phyloP scores from a whole-genome alignment of 2,329 filamentous ascomycete genomes.

The Madurella fahalii region DNA sequence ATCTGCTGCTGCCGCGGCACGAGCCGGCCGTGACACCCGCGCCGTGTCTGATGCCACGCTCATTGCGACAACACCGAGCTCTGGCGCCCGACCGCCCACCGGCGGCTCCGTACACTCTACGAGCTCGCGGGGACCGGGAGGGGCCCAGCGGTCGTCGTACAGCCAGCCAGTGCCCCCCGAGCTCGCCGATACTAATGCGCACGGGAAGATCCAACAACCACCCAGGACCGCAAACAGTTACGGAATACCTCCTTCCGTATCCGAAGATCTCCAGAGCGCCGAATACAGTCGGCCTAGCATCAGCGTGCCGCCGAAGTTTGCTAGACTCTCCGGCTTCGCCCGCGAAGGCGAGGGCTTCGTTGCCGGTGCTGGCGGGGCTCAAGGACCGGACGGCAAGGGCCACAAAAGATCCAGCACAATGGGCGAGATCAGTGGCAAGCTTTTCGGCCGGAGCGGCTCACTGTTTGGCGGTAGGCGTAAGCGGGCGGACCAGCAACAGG shows the following conservation, averaged over 20 bases:
- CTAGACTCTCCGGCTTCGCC: slow-evolving; percentile 55
- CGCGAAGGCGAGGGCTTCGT: slow-evolving; percentile 44
- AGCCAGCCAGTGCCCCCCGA: slow-evolving; percentile 83
- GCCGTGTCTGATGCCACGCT: slow-evolving; percentile 52
- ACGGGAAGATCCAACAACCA: slow-evolving; percentile 85
- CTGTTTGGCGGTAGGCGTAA: slow-evolving; percentile 66
- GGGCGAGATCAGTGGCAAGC: slow-evolving; percentile 75
- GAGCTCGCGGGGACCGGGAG: slow-evolving; percentile 57
- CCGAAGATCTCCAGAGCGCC: slow-evolving; percentile 49
- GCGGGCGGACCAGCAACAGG: slow-evolving; percentile 40
- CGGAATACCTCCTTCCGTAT: slow-evolving; percentile 61
- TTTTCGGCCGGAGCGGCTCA: slow-evolving; percentile 80
- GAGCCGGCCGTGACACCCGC: slow-evolving; percentile 48
- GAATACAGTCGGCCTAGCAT: slow-evolving; percentile 58
- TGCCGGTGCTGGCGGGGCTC: slow-evolving; percentile 26
- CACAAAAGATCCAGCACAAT: slow-evolving; percentile 73
- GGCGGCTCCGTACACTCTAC: slow-evolving; percentile 73
- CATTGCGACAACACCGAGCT: slow-evolving; percentile 46
- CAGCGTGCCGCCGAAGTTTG: slow-evolving; percentile 55
- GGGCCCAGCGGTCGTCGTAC: slow-evolving; percentile 64
- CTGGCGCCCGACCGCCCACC: slow-evolving; percentile 65
- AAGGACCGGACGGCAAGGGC: slow-evolving; percentile 40
- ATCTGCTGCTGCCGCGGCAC: slow-evolving; percentile 35
- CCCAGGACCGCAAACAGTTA: slow-evolving; percentile 59
- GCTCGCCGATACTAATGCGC: slow-evolving; percentile 81